Percentiles rank a stretch among this genome's conserved stretches.
Evolutionary conservation across 331 rosid genomes (phyloP).

Genomic region (Quercus lobata): DNA sequence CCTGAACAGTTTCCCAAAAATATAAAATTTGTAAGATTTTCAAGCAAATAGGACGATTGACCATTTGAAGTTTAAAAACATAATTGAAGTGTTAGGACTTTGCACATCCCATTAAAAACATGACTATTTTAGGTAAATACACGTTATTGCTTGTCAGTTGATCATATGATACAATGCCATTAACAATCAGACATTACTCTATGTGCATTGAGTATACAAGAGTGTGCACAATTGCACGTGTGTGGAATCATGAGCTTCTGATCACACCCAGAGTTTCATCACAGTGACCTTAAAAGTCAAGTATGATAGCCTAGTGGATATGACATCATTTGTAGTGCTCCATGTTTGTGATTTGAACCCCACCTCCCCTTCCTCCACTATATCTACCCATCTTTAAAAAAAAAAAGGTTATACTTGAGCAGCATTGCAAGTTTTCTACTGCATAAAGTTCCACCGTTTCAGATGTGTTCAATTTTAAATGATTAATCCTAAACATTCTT

Average conservation of each 20-base stretch:
- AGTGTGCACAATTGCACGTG: not conserved
- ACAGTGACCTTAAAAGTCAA: not conserved
- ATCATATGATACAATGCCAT: not conserved
- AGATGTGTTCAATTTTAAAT: not conserved
- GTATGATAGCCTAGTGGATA: not conserved
- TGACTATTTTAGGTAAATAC: not conserved
- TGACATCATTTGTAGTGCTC: too few species aligned
- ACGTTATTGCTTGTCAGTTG: not conserved
- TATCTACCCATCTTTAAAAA: not conserved
- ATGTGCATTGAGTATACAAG: not conserved
- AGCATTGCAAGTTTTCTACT: not conserved
- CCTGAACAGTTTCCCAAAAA: slow-evolving; percentile 35
- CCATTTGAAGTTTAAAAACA: not conserved
- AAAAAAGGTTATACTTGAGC: not conserved
- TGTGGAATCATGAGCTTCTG: not conserved
- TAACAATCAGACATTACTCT: not conserved
- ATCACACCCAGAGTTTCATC: not conserved
- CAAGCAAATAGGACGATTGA: not conserved
- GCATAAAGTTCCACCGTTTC: not conserved
- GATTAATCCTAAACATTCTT: not conserved
- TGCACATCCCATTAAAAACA: not conserved
- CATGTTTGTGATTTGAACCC: too few species aligned
- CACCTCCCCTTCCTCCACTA: too few species aligned
- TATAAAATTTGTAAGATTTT: not conserved
- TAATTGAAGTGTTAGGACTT: not conserved